Evolutionary conservation across 2,329 filamentous ascomycete genomes (phyloP).

Genomic region (Epichloe sylvatica): DNA sequence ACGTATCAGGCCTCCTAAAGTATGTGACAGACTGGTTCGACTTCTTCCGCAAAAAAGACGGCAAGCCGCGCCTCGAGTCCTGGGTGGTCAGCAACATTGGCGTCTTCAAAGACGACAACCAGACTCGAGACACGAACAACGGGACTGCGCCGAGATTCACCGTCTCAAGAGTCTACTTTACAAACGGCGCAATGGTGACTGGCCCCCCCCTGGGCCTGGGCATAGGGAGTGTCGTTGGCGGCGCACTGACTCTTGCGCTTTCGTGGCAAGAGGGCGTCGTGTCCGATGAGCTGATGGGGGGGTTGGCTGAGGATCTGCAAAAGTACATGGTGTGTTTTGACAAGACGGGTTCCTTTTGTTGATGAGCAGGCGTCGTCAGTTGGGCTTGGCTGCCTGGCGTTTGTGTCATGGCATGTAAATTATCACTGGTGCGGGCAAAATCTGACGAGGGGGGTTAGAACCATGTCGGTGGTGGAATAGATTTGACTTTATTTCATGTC

Average conservation of each 20-base stretch:
- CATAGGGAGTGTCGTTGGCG: conserved; percentile 30
- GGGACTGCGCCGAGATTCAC: conserved; percentile 14
- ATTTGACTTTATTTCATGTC: too few species aligned
- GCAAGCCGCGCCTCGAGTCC: conserved; percentile 25
- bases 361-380: too few species aligned
- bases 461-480: too few species aligned
- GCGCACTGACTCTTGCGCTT: conserved; percentile 27
- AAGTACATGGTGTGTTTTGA: conserved; percentile 8
- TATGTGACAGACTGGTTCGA: conserved; percentile 30
- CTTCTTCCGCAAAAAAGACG: conserved; percentile 28
- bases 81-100: conserved; percentile 44
- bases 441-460: too few species aligned
- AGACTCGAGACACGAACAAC: neutral
- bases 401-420: neutral
- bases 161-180: conserved; percentile 33
- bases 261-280: conserved; percentile 35
- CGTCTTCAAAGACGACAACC: conserved; percentile 14
- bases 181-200: conserved; percentile 31
- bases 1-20: conserved; percentile 26
- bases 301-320: conserved; percentile 24
- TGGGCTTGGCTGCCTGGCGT: neutral
- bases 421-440: too few species aligned
- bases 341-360: conserved; percentile 10
- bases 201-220: conserved; percentile 30
- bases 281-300: conserved; percentile 22